A percentile compares a stretch with the other conserved stretches of the same genome.
These are phyloP conservation scores for Starmerella floricola DNA, from an alignment of 805 yeast species.

Conservation along the genomic window DNA sequence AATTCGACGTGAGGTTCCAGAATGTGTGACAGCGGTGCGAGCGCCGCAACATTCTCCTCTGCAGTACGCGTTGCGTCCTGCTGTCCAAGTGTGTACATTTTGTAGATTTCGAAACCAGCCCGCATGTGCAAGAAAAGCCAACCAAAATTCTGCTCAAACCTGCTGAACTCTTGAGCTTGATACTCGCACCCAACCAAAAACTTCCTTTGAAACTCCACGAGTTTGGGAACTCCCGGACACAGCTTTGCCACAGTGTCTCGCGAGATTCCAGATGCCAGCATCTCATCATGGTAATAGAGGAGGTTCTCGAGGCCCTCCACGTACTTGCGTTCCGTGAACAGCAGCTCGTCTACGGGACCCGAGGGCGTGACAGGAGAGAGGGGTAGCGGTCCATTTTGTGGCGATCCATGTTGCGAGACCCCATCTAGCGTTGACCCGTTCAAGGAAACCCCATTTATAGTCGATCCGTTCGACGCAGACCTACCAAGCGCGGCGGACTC, in stretches of 20 bases:
- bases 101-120: constrained; percentile 75
- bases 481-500: too few species aligned
- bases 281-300: constrained; percentile 52
- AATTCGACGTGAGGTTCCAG: constrained; percentile 80
- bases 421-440: too few species aligned
- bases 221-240: constrained; percentile 72
- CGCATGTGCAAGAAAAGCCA: constrained; percentile 78
- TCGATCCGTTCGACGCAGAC: too few species aligned
- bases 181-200: constrained; percentile 81
- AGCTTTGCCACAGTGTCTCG: constrained; percentile 68
- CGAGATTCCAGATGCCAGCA: constrained; percentile 55
- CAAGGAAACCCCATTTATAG: too few species aligned
- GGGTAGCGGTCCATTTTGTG: too few species aligned
- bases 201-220: constrained; percentile 85
- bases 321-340: constrained; percentile 83
- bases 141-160: constrained; percentile 70
- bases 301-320: constrained; percentile 81
- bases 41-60: constrained; percentile 43
- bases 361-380: constrained; percentile 25
- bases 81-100: constrained; percentile 89
- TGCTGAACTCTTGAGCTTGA: constrained; percentile 40
- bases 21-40: constrained; percentile 42
- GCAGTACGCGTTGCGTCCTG: constrained; percentile 76
- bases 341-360: constrained; percentile 68
- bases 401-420: too few species aligned